phyloP scores from a whole-genome alignment of 1,284 basidiomycete genomes.

The Ceratobasidium theobromae region DNA sequence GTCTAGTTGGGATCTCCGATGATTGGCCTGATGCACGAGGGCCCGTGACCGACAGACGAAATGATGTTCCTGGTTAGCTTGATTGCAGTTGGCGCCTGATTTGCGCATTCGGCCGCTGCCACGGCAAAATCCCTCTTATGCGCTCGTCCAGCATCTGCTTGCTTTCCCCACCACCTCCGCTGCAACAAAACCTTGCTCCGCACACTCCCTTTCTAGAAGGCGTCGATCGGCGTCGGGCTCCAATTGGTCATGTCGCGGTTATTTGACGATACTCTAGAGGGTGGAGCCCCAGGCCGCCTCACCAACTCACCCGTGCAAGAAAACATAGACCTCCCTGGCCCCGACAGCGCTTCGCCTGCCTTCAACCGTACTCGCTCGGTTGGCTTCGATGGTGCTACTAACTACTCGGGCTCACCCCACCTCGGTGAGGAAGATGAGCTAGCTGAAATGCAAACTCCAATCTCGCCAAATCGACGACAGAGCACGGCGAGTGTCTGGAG shows the following conservation, averaged over 20 bases:
- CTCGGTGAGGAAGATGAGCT: slow-evolving; percentile 21
- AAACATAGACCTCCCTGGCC: slow-evolving; percentile 1
- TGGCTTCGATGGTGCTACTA: background rate
- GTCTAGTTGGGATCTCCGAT: too few relatives aligned
- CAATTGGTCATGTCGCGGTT: background rate
- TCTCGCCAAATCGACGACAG: background rate
- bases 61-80: slow-evolving; percentile 24
- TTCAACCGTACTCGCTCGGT: background rate
- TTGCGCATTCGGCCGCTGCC: slow-evolving; percentile 17
- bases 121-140: background rate
- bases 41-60: slow-evolving; percentile 7
- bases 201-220: background rate
- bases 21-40: background rate
- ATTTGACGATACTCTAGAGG: background rate
- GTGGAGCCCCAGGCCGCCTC: background rate
- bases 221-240: background rate
- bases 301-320: slow-evolving; percentile 14
- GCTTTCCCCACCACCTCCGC: background rate
- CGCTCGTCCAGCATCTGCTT: background rate
- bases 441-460: slow-evolving; percentile 20
- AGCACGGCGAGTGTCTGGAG: slow-evolving; percentile 10
- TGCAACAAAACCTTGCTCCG: too few relatives aligned
- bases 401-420: background rate
- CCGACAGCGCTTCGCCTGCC: background rate
- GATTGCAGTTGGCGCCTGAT: slow-evolving; percentile 12